A percentile compares a stretch with the other conserved stretches of the same genome.
phyloP scores from a whole-genome alignment of 441 rosid species.

The Pelargonium citronellum region DNA sequence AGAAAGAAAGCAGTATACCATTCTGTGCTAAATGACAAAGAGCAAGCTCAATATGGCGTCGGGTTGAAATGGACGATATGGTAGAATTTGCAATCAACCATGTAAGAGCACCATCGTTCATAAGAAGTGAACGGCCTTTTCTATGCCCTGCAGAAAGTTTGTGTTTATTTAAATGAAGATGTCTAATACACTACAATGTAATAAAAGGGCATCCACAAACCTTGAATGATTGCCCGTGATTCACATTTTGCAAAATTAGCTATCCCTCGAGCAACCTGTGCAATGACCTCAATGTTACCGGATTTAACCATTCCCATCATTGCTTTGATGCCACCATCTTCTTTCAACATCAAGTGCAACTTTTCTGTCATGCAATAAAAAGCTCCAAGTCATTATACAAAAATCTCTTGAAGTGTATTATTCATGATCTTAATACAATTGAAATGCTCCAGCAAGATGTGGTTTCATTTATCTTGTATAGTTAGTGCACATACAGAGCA shows the following conservation, averaged over 20 bases:
- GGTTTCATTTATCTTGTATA: background rate
- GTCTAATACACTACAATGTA: background rate
- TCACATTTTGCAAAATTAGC: constrained; percentile 99
- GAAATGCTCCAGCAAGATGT: background rate
- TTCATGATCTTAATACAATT: background rate
- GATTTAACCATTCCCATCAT: constrained; percentile 93
- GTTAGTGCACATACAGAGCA: background rate
- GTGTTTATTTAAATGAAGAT: background rate
- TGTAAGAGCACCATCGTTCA: constrained; percentile 88
- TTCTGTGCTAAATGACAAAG: constrained; percentile 95
- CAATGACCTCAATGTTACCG: constrained; percentile 87
- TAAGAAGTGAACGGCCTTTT: constrained; percentile 74
- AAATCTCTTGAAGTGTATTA: constrained; percentile 10
- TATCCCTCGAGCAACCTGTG: constrained; percentile 98
- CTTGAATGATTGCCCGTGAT: constrained; percentile 90
- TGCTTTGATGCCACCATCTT: constrained; percentile 96
- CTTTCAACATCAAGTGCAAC: constrained; percentile 68
- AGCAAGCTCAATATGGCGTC: constrained; percentile 82
- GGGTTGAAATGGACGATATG: constrained; percentile 52
- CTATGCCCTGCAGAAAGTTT: constrained; percentile 51
- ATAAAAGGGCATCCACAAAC: constrained; percentile 26
- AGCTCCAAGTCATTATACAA: background rate
- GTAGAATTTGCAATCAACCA: constrained; percentile 69
- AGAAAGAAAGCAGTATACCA: constrained; percentile 33
- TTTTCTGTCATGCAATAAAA: constrained; percentile 44